Conservation (phyloP, 208 protist species). For the Vickermania ingenoplastis region DNA sequence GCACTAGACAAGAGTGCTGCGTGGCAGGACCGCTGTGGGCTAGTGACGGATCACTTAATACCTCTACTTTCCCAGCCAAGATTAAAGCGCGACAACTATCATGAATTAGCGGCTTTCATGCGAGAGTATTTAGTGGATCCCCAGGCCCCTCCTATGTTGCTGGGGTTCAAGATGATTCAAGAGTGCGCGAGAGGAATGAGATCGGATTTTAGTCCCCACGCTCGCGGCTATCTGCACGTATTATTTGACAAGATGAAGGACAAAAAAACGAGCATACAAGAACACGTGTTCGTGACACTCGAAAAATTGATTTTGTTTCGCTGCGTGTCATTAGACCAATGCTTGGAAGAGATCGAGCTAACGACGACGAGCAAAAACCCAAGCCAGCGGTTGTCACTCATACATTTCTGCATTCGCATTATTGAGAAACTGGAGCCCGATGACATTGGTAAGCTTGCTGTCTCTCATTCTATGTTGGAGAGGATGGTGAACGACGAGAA, state of each 20-base stretch:
- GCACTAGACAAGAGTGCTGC: slow-evolving; percentile 60
- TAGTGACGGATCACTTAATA: slow-evolving; percentile 53
- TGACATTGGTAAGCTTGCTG: slow-evolving; percentile 30
- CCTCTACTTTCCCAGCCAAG: slow-evolving; percentile 52
- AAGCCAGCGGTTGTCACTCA: slow-evolving; percentile 54
- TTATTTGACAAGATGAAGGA: slow-evolving; percentile 88
- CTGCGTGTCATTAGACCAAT: slow-evolving; percentile 77
- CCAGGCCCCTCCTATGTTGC: slow-evolving; percentile 75
- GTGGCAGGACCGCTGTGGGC: slow-evolving; percentile 69
- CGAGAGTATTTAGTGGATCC: slow-evolving; percentile 65
- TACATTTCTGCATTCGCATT: slow-evolving; percentile 54
- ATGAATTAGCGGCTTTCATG: slow-evolving; percentile 67
- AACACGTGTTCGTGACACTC: slow-evolving; percentile 69
- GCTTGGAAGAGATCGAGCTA: slow-evolving; percentile 72
- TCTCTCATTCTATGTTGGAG: slow-evolving; percentile 32
- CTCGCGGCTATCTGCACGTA: slow-evolving; percentile 28
- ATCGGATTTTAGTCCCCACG: slow-evolving; percentile 36
- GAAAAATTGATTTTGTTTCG: slow-evolving; percentile 63
- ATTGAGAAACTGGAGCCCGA: slow-evolving; percentile 28
- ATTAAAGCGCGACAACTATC: slow-evolving; percentile 77
- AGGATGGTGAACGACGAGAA: slow-evolving; percentile 83
- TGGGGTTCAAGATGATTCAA: slow-evolving; percentile 81
- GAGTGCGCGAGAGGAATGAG: slow-evolving; percentile 61
- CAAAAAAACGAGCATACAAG: slow-evolving; percentile 79
- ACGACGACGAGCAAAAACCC: slow-evolving; percentile 68